Base-by-base conservation (phyloP, 73 alveolate species). In the Tetrahymena malaccensis region DNA sequence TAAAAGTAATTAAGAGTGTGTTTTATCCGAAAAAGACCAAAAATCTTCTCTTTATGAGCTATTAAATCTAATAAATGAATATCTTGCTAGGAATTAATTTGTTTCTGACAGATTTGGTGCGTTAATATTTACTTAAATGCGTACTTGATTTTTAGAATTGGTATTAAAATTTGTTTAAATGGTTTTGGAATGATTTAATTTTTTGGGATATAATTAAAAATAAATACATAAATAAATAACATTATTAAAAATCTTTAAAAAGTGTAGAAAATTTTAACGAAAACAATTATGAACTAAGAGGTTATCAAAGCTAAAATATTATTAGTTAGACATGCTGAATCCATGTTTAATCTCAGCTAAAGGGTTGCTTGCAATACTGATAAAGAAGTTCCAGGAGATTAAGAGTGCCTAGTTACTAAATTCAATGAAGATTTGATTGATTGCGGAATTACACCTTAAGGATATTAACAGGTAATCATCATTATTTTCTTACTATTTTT, bases 321-420 rank as follows among this genome's bases (percentile, higher is more conserved):
- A 40, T 85, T 97, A 31, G 95, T 97, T 10, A 94, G 98, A 70
- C 99, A 98, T 56, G 98, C 99, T 58, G 97, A 97, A 44, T 96
- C 99, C 8, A 93, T 94, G 34, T 96, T 93, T 85, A 98, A 98
- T 89, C 94, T 94, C 35, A 96, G 94, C 2, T 93, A 96, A 95
- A 94, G 96, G 89, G 95, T 96, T 21, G 97, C 97, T 25, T 94
- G 95, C 70, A 95, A 96, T 25, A 94, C 95, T 40, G 93, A 94
- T 19, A 50, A 37, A 37, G 97, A 96, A 84, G 95, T 55, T 22
- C 96, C 83, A 44, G 44, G 95, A 44, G 96, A 55, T 56, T 94
- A 70, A 15, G 97, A 96, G 38, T 93, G 93, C 95, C 27, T 50
- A 10, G 44, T 43, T 43, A 94, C 94, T 55, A 89, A 94, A 93